phyloP scores from a whole-genome alignment of 2,329 filamentous ascomycete genomes.

The Uncinocarpus reesii region DNA sequence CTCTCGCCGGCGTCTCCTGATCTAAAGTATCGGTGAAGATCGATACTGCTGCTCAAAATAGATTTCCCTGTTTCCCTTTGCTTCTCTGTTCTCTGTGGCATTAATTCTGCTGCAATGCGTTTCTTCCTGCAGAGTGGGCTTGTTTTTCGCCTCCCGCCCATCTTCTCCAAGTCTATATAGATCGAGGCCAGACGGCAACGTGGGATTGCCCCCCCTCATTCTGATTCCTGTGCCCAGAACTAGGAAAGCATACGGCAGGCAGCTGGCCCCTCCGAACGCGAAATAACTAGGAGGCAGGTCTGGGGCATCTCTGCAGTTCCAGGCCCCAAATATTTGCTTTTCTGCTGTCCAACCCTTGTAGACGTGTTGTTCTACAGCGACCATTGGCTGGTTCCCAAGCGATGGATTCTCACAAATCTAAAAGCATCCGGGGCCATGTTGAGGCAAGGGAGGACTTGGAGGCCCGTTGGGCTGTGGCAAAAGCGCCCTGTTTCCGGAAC shows the following conservation, averaged over 20 bases:
- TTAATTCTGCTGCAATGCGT: neutral
- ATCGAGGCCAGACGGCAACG: neutral
- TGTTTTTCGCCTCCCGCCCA: constrained; percentile 10
- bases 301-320: neutral
- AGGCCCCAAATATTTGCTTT: constrained; percentile 10
- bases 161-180: neutral
- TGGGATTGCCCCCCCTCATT: neutral
- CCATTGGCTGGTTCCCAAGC: constrained; percentile 6
- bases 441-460: neutral
- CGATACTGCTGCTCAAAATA: neutral
- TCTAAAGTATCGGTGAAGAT: too few relatives aligned
- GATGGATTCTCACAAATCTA: constrained; percentile 6
- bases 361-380: constrained; percentile 3
- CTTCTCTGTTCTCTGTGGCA: neutral
- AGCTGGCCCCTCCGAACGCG: too few relatives aligned
- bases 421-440: neutral
- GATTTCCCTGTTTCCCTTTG: neutral
- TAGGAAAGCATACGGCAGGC: constrained; percentile 6
- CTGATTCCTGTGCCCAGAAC: neutral
- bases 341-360: constrained; percentile 11
- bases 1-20: neutral
- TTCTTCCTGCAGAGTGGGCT: neutral
- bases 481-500: too few relatives aligned
- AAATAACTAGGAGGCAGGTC: neutral
- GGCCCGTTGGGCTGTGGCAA: neutral